Percentiles rank a stretch among this genome's conserved stretches.
Conservation (phyloP, 75 land plant species). For the Pinus tabuliformis region DNA sequence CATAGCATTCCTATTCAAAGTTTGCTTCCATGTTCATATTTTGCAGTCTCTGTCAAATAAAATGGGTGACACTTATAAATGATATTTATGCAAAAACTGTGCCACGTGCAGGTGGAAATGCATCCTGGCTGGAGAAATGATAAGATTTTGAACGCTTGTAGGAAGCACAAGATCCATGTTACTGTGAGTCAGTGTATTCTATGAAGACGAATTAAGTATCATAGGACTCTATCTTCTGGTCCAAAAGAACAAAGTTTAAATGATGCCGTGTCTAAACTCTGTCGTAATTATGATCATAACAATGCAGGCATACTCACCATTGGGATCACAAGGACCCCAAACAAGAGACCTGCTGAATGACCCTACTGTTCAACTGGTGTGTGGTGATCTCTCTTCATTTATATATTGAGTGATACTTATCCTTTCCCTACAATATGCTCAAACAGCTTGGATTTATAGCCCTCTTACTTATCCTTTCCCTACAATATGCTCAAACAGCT, state of each 20-base stretch:
- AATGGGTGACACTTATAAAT: neutral
- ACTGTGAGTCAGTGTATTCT: conserved; percentile 27
- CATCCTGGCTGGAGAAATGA: conserved; percentile 63
- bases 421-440: neutral
- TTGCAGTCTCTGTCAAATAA: neutral
- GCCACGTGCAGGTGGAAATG: conserved; percentile 42
- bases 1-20: neutral
- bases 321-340: conserved; percentile 27
- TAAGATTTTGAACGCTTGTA: conserved; percentile 45
- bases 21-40: too few relatives aligned
- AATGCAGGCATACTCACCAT: conserved; percentile 58
- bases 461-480: neutral
- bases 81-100: neutral
- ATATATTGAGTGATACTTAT: neutral
- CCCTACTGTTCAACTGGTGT: conserved; percentile 20
- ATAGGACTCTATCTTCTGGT: too few relatives aligned
- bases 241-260: too few relatives aligned
- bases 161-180: conserved; percentile 41
- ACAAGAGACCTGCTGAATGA: conserved; percentile 37
- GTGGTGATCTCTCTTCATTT: neutral
- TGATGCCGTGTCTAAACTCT: neutral
- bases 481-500: neutral
- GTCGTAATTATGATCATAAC: neutral
- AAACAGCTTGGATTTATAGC: neutral
- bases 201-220: too few relatives aligned